These are phyloP conservation scores for Primulina huaijiensis DNA, from an alignment of 257 asterid species.

Conservation along the genomic window DNA sequence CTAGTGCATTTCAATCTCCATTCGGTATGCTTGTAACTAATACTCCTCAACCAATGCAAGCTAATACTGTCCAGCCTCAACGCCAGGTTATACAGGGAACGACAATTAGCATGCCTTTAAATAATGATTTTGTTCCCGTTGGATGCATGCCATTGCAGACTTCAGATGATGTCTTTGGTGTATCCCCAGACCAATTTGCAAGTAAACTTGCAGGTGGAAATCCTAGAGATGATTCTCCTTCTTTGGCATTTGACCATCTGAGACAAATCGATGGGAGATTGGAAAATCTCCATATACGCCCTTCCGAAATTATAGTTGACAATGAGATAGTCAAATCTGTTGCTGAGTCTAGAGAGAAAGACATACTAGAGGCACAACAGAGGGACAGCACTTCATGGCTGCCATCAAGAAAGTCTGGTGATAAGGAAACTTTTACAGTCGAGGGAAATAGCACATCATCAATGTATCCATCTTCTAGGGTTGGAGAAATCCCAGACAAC, in stretches of 20 bases:
- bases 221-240: slow-evolving; percentile 47
- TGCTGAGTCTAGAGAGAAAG: slow-evolving; percentile 38
- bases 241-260: slow-evolving; percentile 46
- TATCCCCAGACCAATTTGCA: slow-evolving; percentile 50
- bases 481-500: slow-evolving; percentile 48
- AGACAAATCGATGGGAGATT: slow-evolving; percentile 64
- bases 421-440: slow-evolving; percentile 34
- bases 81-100: slow-evolving; percentile 52
- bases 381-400: slow-evolving; percentile 41
- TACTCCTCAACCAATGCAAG: slow-evolving; percentile 46
- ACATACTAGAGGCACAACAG: slow-evolving; percentile 31
- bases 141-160: slow-evolving; percentile 43
- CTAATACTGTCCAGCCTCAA: slow-evolving; percentile 48
- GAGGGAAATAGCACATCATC: slow-evolving; percentile 37
- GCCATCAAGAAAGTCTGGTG: slow-evolving; percentile 43
- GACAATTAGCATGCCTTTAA: slow-evolving; percentile 36
- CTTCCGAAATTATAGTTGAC: slow-evolving; percentile 44
- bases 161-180: slow-evolving; percentile 41
- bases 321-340: slow-evolving; percentile 39
- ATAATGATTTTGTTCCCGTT: slow-evolving; percentile 37
- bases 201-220: slow-evolving; percentile 42
- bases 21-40: slow-evolving; percentile 41
- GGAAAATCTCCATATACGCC: slow-evolving; percentile 57
- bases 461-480: slow-evolving; percentile 41
- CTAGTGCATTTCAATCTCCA: slow-evolving; percentile 52